These are phyloP conservation scores for Pleodorina starrii DNA, from an alignment of 139 green algal species.

Conservation along the genomic window DNA sequence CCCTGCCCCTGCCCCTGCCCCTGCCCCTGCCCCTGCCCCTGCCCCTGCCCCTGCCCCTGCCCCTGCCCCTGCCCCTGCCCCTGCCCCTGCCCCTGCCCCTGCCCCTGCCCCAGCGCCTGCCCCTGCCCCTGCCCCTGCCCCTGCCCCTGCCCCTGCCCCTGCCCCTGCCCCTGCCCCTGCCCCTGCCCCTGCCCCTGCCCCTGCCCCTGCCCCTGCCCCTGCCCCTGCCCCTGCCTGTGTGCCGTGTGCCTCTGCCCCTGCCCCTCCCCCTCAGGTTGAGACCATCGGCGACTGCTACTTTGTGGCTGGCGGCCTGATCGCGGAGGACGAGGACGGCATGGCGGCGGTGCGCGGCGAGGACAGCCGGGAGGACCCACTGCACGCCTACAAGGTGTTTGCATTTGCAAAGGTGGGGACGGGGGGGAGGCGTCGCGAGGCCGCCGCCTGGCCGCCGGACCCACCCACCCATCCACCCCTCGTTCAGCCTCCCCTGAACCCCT, in stretches of 20 bases:
- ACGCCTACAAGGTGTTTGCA: constrained; percentile 19
- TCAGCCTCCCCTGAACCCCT: no score
- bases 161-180: background rate
- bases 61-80: background rate
- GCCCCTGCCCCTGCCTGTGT: background rate
- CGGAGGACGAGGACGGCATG: constrained; percentile 32
- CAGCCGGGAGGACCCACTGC: background rate
- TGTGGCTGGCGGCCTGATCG: background rate
- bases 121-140: background rate
- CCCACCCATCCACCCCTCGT: no score
- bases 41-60: background rate
- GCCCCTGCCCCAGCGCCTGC: background rate
- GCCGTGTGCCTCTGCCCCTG: background rate
- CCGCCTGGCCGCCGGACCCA: no score
- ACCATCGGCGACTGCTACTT: constrained; percentile 35
- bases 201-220: background rate
- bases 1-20: no score
- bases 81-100: background rate
- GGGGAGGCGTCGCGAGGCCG: no score
- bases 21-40: background rate
- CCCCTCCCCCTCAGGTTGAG: background rate
- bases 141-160: background rate
- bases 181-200: background rate
- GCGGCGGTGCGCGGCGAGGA: constrained; percentile 9
- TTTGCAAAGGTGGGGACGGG: background rate